A percentile compares a stretch with the other conserved stretches of the same genome.
These are phyloP conservation scores for Starmerella roubikii DNA, from an alignment of 805 yeast genomes.

Conservation along the genomic window DNA sequence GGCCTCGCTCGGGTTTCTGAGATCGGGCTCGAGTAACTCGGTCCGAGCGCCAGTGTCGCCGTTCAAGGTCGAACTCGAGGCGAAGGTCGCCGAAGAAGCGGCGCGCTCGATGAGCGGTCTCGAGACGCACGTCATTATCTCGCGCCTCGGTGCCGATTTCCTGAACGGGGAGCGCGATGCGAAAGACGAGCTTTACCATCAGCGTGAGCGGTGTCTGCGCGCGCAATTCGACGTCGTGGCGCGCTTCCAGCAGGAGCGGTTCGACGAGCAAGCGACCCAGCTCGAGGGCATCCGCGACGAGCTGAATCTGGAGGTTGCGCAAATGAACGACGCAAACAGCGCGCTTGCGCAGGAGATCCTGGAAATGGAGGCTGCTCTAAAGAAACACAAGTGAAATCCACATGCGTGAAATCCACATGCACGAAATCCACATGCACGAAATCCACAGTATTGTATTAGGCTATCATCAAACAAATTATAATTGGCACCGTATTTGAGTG, in stretches of 20 bases:
- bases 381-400: constrained; percentile 3
- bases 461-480: no score
- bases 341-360: constrained; percentile 14
- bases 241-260: constrained; percentile 79
- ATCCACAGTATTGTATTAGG: no score
- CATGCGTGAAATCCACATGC: no score
- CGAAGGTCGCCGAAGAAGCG: no score
- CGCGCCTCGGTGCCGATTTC: constrained; percentile 6
- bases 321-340: constrained; percentile 52
- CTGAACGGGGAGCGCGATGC: constrained; percentile 9
- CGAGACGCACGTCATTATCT: constrained; percentile 12
- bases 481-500: no score
- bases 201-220: constrained; percentile 10
- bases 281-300: constrained; percentile 64
- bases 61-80: no score
- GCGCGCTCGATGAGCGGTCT: constrained; percentile 2
- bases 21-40: no score
- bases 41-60: no score
- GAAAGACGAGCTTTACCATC: constrained; percentile 12
- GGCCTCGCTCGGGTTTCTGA: background rate
- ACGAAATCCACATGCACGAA: no score
- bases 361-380: constrained; percentile 3
- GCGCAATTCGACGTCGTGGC: constrained; percentile 74
- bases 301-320: constrained; percentile 8
- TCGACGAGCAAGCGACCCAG: constrained; percentile 84